Conservation (phyloP, 2,329 filamentous ascomycete genomes). For the Bipolaris cookei region DNA sequence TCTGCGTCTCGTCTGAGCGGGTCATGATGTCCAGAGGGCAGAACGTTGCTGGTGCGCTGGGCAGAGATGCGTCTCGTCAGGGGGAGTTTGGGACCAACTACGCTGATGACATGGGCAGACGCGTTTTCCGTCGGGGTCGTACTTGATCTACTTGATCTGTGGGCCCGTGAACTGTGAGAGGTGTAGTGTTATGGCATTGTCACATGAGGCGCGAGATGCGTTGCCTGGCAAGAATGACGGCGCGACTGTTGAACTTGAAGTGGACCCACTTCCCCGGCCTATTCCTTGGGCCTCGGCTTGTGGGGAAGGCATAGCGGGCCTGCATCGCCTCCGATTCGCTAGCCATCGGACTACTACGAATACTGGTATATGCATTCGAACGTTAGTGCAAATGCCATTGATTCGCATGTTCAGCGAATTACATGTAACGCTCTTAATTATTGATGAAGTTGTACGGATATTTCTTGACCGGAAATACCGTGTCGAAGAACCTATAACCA, state of each 20-base stretch:
- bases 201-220: constrained; percentile 1
- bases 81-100: constrained; percentile 1
- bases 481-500: too few relatives aligned
- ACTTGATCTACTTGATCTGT: neutral
- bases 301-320: constrained; percentile 21
- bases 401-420: too few relatives aligned
- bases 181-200: constrained; percentile 14
- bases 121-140: neutral
- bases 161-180: neutral
- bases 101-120: constrained; percentile 3
- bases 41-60: neutral
- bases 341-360: neutral
- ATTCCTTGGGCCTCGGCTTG: constrained; percentile 25
- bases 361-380: too few relatives aligned
- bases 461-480: too few relatives aligned
- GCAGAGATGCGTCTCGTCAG: constrained; percentile 5
- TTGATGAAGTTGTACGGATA: too few relatives aligned
- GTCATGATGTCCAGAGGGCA: constrained; percentile 19
- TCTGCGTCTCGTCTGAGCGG: constrained; percentile 24
- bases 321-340: constrained; percentile 15
- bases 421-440: too few relatives aligned
- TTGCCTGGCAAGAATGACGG: constrained; percentile 8
- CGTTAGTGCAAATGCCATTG: neutral
- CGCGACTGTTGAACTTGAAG: constrained; percentile 8
- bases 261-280: constrained; percentile 23